phyloP scores from a whole-genome alignment of 1,139 yeast genomes.

The Candida anutae region DNA sequence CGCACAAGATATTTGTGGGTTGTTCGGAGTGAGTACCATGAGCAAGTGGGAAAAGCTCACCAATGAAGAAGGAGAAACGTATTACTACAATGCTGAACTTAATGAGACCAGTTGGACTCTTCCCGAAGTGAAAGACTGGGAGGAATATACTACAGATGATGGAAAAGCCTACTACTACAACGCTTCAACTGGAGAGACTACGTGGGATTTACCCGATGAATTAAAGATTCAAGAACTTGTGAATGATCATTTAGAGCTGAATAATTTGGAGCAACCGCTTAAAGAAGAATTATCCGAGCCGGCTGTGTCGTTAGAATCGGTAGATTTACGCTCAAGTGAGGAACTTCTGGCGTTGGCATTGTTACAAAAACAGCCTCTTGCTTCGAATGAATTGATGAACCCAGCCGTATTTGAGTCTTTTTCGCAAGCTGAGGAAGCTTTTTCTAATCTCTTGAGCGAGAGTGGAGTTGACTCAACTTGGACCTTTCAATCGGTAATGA shows the following conservation, averaged over 20 bases:
- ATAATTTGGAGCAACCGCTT: background rate
- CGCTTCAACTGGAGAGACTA: constrained; percentile 54
- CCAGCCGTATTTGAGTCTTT: constrained; percentile 12
- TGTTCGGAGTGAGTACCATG: constrained; percentile 2
- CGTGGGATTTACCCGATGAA: constrained; percentile 71
- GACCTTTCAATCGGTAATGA: constrained; percentile 66
- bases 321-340: constrained; percentile 1
- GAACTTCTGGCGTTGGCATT: constrained; percentile 5
- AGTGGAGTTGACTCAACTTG: constrained; percentile 61
- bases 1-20: too few relatives aligned
- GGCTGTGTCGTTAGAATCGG: background rate
- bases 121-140: constrained; percentile 63
- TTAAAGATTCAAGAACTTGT: constrained; percentile 9
- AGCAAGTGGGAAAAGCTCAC: constrained; percentile 54
- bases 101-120: constrained; percentile 77
- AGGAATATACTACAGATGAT: constrained; percentile 56
- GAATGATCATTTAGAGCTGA: constrained; percentile 1
- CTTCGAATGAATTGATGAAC: constrained; percentile 6
- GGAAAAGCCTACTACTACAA: constrained; percentile 72
- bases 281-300: background rate
- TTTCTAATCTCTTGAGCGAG: constrained; percentile 44
- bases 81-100: constrained; percentile 63
- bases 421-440: constrained; percentile 38
- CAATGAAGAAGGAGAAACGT: constrained; percentile 60
- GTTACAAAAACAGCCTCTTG: background rate